These are phyloP conservation scores for Kwoniella dendrophila DNA, from an alignment of 768 basidiomycete genomes.

Conservation along the genomic window DNA sequence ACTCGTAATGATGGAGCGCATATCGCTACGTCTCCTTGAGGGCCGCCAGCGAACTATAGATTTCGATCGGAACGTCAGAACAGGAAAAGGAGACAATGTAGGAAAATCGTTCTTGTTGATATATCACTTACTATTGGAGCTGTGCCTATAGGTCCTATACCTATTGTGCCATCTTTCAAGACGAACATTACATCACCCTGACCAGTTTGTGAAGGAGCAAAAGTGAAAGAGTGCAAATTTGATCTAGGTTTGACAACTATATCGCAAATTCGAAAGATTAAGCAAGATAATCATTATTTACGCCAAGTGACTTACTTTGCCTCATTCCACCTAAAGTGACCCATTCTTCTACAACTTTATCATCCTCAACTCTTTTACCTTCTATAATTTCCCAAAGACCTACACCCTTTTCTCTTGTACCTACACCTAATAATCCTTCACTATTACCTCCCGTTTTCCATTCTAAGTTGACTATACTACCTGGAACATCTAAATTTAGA, in stretches of 20 bases:
- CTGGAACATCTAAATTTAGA: constrained; percentile 41
- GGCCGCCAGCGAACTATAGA: constrained; percentile 26
- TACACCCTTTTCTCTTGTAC: constrained; percentile 49
- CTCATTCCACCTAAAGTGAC: constrained; percentile 35
- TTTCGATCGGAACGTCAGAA: background rate
- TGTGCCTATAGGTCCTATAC: constrained; percentile 43
- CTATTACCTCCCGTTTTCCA: constrained; percentile 35
- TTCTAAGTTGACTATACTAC: constrained; percentile 31
- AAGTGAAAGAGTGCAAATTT: constrained; percentile 45
- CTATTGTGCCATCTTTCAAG: constrained; percentile 46
- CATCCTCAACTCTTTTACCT: constrained; percentile 28
- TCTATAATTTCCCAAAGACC: constrained; percentile 46
- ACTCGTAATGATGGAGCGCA: constrained; percentile 2
- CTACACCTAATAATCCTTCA: constrained; percentile 39
- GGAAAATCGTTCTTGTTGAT: background rate
- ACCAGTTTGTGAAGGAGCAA: constrained; percentile 13
- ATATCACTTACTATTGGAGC: constrained; percentile 28
- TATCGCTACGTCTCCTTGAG: constrained; percentile 32
- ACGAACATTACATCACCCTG: constrained; percentile 44
- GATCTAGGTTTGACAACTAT: constrained; percentile 43
- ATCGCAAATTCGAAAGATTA: background rate
- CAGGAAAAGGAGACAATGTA: background rate
- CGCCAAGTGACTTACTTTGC: constrained; percentile 36
- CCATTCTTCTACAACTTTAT: constrained; percentile 33
- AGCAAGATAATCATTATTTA: no score